A percentile compares a stretch with the other conserved stretches of the same genome.
phyloP scores from a whole-genome alignment of 2,329 filamentous ascomycete species.

The Verticillium isaacii region DNA sequence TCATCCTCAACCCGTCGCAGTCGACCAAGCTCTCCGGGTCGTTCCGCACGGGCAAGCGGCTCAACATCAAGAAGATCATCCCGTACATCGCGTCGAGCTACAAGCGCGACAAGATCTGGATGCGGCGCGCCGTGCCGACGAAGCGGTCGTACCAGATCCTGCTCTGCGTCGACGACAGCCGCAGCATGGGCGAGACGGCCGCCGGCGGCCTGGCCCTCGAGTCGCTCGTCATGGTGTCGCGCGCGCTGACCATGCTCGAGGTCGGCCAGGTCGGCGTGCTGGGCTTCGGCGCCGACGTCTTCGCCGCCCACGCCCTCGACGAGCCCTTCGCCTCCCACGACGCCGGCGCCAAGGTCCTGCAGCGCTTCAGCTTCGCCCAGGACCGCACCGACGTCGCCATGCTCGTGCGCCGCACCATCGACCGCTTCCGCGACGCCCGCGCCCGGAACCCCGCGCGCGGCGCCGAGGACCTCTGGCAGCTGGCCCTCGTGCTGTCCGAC shows the following conservation, averaged over 20 bases:
- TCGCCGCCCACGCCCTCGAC: conserved; percentile 81
- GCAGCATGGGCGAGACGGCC: conserved; percentile 80
- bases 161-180: conserved; percentile 93
- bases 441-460: conserved; percentile 47
- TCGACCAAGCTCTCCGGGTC: conserved; percentile 95
- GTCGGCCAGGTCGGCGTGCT: conserved; percentile 89
- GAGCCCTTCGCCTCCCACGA: conserved; percentile 73
- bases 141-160: conserved; percentile 97
- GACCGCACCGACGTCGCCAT: conserved; percentile 79
- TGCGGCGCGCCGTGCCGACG: conserved; percentile 84
- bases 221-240: conserved; percentile 86
- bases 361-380: conserved; percentile 81
- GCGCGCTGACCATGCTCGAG: conserved; percentile 86
- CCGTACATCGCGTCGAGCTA: conserved; percentile 97
- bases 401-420: conserved; percentile 72
- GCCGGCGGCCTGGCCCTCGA: conserved; percentile 83
- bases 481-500: conserved; percentile 89
- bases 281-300: conserved; percentile 80
- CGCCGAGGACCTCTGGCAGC: conserved; percentile 80
- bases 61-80: conserved; percentile 99
- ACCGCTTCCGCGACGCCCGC: conserved; percentile 75
- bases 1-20: conserved; percentile 91
- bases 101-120: conserved; percentile 99
- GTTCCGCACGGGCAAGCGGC: conserved; percentile 93
- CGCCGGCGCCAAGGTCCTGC: conserved; percentile 77